Evolutionary conservation across 1,284 basidiomycete genomes (phyloP).

Genomic region (Pseudozyma thailandica): DNA sequence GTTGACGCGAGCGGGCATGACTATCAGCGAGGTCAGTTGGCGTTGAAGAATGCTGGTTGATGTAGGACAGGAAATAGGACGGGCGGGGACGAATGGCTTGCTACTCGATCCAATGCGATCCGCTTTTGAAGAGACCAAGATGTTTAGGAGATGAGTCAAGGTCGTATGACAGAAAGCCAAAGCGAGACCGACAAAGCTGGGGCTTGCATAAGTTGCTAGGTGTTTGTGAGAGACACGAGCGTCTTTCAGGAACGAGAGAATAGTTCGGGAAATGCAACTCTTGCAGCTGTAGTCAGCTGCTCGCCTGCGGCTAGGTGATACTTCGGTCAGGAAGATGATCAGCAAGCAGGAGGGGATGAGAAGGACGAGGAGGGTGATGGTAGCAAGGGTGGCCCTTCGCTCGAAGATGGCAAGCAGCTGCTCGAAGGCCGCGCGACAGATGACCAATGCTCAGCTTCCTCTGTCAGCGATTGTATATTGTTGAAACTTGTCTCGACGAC

Average conservation of each 20-base stretch:
- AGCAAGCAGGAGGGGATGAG: background rate
- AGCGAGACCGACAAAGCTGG: background rate
- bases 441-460: background rate
- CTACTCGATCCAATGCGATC: background rate
- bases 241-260: slow-evolving; percentile 9
- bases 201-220: slow-evolving; percentile 2
- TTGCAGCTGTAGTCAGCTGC: too few species aligned
- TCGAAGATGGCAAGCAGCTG: too few species aligned
- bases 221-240: slow-evolving; percentile 5
- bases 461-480: background rate
- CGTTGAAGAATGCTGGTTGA: too few species aligned
- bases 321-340: background rate
- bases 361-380: background rate
- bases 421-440: background rate
- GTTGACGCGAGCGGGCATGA: too few species aligned
- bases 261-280: slow-evolving; percentile 10
- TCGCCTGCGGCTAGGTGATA: background rate
- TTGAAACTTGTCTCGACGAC: background rate
- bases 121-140: slow-evolving; percentile 4
- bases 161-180: background rate
- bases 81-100: background rate
- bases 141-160: background rate
- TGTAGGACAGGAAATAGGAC: background rate
- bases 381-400: background rate
- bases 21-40: too few species aligned